These are phyloP conservation scores for Aspergillus unguis DNA, from an alignment of 2,329 filamentous ascomycete species.

Conservation along the genomic window DNA sequence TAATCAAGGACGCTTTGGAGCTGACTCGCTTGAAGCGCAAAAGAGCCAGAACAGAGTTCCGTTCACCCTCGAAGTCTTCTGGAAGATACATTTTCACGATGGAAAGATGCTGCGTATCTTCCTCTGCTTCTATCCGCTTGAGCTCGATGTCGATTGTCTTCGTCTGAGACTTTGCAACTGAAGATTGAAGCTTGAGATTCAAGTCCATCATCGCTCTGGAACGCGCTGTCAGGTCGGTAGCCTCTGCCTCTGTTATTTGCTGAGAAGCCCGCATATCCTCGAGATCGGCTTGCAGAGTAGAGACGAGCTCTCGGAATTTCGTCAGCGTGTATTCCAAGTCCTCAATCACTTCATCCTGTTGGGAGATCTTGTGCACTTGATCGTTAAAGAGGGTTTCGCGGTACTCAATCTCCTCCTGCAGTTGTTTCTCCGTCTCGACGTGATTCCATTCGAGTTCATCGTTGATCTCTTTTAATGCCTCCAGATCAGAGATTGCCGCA, in stretches of 20 bases:
- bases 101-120: slow-evolving; percentile 80
- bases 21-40: slow-evolving; percentile 81
- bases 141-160: slow-evolving; percentile 93
- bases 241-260: slow-evolving; percentile 87
- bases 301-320: slow-evolving; percentile 84
- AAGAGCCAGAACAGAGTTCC: slow-evolving; percentile 82
- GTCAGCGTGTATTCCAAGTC: slow-evolving; percentile 88
- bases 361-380: slow-evolving; percentile 65
- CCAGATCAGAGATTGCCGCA: slow-evolving; percentile 78
- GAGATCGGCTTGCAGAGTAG: slow-evolving; percentile 77
- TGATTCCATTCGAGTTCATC: slow-evolving; percentile 94
- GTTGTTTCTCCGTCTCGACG: slow-evolving; percentile 85
- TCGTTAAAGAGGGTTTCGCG: slow-evolving; percentile 82
- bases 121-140: slow-evolving; percentile 79
- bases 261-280: slow-evolving; percentile 91
- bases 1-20: slow-evolving; percentile 81
- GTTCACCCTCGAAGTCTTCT: slow-evolving; percentile 74
- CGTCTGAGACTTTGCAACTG: slow-evolving; percentile 84
- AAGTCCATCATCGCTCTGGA: slow-evolving; percentile 95
- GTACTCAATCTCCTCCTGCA: slow-evolving; percentile 90
- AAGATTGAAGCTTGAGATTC: slow-evolving; percentile 88
- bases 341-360: slow-evolving; percentile 76
- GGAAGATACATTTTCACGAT: slow-evolving; percentile 89
- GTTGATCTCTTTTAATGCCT: slow-evolving; percentile 85
- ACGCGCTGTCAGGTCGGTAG: slow-evolving; percentile 81